Percentiles rank a stretch among this genome's conserved stretches.
These are phyloP conservation scores for Trichoderma asperelloides DNA, from an alignment of 495 filamentous ascomycete species.

Conservation along the genomic window DNA sequence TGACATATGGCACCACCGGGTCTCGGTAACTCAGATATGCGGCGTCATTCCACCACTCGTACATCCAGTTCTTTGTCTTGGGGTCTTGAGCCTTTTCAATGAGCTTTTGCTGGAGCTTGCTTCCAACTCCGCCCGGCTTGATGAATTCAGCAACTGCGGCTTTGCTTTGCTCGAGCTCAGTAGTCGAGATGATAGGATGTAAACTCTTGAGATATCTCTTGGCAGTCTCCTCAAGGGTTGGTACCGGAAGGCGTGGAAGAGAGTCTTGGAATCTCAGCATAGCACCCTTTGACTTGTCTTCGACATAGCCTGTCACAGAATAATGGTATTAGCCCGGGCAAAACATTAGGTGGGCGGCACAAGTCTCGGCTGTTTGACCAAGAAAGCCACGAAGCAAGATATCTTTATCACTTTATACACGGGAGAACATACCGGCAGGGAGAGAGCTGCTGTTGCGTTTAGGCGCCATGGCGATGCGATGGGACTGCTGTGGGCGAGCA, in stretches of 20 bases:
- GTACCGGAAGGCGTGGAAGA: slow-evolving; percentile 82
- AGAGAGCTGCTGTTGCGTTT: slow-evolving; percentile 52
- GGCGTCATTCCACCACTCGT: slow-evolving; percentile 94
- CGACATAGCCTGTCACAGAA: slow-evolving; percentile 64
- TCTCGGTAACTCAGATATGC: slow-evolving; percentile 92
- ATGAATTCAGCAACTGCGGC: slow-evolving; percentile 79
- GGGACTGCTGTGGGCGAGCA: slow-evolving; percentile 1
- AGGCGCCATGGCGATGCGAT: slow-evolving; percentile 45
- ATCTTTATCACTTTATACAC: not conserved
- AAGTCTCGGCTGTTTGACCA: not conserved
- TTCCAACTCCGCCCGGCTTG: slow-evolving; percentile 69
- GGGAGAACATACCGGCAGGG: slow-evolving; percentile 40
- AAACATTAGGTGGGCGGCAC: not conserved
- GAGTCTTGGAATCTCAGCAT: slow-evolving; percentile 98
- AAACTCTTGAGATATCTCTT: slow-evolving; percentile 89
- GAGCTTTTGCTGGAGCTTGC: slow-evolving; percentile 81
- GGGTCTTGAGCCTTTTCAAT: slow-evolving; percentile 74
- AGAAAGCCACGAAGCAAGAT: not conserved
- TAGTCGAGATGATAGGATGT: slow-evolving; percentile 63
- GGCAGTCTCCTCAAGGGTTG: slow-evolving; percentile 86
- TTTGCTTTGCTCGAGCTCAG: slow-evolving; percentile 67
- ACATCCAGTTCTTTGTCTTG: slow-evolving; percentile 84
- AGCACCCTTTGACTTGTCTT: slow-evolving; percentile 80
- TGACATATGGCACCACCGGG: slow-evolving; percentile 95
- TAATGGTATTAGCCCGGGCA: not conserved